Evolutionary conservation across 1,284 basidiomycete genomes (phyloP).

Genomic region (Austroboletus niveus): DNA sequence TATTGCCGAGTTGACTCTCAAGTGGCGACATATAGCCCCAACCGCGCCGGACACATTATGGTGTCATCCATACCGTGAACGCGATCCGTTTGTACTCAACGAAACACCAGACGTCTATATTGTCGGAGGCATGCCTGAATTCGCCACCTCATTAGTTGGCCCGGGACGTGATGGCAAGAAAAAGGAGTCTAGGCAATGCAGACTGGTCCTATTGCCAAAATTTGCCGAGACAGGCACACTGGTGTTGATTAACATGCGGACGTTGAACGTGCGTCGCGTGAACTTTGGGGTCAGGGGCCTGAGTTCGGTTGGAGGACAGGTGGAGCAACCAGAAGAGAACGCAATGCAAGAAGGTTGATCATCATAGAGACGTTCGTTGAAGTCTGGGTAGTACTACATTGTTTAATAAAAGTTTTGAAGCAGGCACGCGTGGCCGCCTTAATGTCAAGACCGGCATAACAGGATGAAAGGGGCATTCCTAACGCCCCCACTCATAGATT

Average conservation of each 20-base stretch:
- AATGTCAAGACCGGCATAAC: too few species aligned
- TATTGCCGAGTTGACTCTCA: constrained; percentile 78
- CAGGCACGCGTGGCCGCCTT: too few species aligned
- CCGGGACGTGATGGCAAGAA: constrained; percentile 28
- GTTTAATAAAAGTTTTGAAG: too few species aligned
- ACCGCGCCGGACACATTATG: constrained; percentile 98
- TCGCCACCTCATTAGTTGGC: constrained; percentile 69
- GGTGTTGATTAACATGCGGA: constrained; percentile 55
- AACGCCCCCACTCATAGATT: too few species aligned
- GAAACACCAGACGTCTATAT: constrained; percentile 89
- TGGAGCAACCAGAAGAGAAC: constrained; percentile 2
- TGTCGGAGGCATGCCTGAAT: constrained; percentile 88
- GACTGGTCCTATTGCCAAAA: constrained; percentile 82
- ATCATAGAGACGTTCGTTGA: background rate
- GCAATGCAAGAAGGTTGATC: constrained; percentile 28
- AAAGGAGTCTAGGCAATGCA: constrained; percentile 46
- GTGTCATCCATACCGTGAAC: constrained; percentile 91
- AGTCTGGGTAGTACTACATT: background rate
- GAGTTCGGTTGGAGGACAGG: constrained; percentile 17
- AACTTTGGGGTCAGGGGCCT: constrained; percentile 30
- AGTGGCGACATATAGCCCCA: constrained; percentile 95
- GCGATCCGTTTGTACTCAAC: constrained; percentile 87
- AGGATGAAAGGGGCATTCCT: too few species aligned
- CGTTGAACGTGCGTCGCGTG: constrained; percentile 45
- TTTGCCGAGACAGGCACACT: constrained; percentile 72